phyloP scores from a whole-genome alignment of 805 yeast species.

The Saccharomycopsis sp. region DNA sequence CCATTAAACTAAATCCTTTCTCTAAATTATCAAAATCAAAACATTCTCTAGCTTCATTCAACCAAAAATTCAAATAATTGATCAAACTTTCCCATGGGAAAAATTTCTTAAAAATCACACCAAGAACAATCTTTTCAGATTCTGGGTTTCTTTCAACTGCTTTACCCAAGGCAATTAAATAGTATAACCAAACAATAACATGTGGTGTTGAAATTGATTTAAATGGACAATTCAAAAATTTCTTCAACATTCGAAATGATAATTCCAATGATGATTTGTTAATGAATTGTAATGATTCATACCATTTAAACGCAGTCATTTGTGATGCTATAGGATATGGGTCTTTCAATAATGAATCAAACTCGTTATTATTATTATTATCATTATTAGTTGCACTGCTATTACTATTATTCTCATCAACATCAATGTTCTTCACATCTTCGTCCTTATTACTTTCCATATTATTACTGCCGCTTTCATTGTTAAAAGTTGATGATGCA shows the following conservation, averaged over 20 bases:
- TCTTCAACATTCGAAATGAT: slow-evolving; percentile 58
- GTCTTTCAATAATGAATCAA: slow-evolving; percentile 19
- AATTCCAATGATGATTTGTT: slow-evolving; percentile 62
- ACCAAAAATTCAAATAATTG: slow-evolving; percentile 48
- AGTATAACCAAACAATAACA: slow-evolving; percentile 70
- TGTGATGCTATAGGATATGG: slow-evolving; percentile 25
- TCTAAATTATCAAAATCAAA: slow-evolving; percentile 21
- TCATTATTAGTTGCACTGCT: slow-evolving; percentile 9
- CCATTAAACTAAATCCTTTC: slow-evolving; percentile 19
- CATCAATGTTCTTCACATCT: no score
- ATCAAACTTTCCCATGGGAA: slow-evolving; percentile 67
- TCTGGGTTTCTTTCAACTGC: slow-evolving; percentile 41
- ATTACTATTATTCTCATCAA: slow-evolving; percentile 1
- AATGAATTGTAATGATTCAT: slow-evolving; percentile 44
- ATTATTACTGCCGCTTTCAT: no score
- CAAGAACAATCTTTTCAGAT: slow-evolving; percentile 38
- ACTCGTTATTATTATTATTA: slow-evolving; percentile 11
- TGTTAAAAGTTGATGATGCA: slow-evolving; percentile 1
- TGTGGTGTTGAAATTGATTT: slow-evolving; percentile 65
- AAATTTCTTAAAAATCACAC: slow-evolving; percentile 44
- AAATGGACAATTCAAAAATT: slow-evolving; percentile 61
- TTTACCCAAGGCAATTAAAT: slow-evolving; percentile 55
- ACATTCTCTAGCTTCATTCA: slow-evolving; percentile 20
- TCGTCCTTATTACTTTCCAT: slow-evolving; percentile 14
- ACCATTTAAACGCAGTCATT: slow-evolving; percentile 43